Conservation (phyloP, 164 flowering plant species). For the Sextonia rubra region DNA sequence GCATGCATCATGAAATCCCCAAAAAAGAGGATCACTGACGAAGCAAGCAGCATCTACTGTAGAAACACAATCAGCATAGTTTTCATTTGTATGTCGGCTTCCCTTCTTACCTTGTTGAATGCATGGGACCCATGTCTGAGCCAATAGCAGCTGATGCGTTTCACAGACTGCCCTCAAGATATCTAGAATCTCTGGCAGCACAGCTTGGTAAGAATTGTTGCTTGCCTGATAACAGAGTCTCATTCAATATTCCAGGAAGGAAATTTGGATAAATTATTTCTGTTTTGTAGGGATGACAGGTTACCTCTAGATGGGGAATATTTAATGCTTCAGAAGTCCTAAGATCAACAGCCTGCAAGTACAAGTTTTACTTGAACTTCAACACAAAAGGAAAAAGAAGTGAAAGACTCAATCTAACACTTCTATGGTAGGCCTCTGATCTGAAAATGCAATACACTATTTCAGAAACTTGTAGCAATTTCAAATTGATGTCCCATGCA, state of each 20-base stretch:
- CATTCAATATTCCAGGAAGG: slow-evolving; percentile 5
- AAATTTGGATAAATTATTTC: not conserved
- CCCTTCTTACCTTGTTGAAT: slow-evolving; percentile 59
- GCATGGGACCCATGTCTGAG: slow-evolving; percentile 86
- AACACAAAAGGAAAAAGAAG: not conserved
- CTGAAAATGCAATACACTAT: not conserved
- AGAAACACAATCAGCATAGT: slow-evolving; percentile 55
- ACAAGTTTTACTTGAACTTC: not conserved
- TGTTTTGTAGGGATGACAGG: not conserved
- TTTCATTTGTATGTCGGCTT: slow-evolving; percentile 60
- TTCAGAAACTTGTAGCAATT: not conserved
- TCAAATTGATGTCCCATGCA: not conserved
- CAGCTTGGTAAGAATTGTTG: slow-evolving; percentile 35
- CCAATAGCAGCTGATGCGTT: slow-evolving; percentile 67
- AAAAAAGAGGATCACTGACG: slow-evolving; percentile 37
- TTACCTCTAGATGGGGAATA: slow-evolving; percentile 43
- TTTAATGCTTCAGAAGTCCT: slow-evolving; percentile 43
- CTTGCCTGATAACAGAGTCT: slow-evolving; percentile 34
- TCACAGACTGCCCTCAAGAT: slow-evolving; percentile 61
- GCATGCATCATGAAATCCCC: slow-evolving; percentile 79
- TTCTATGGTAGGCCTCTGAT: not conserved
- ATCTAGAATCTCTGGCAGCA: slow-evolving; percentile 54
- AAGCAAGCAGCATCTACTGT: slow-evolving; percentile 68
- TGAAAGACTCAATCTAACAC: not conserved
- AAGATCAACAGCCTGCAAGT: slow-evolving; percentile 80